Evolutionary conservation across 2,329 filamentous ascomycete genomes (phyloP).

Genomic region (Nothopassalora personata): DNA sequence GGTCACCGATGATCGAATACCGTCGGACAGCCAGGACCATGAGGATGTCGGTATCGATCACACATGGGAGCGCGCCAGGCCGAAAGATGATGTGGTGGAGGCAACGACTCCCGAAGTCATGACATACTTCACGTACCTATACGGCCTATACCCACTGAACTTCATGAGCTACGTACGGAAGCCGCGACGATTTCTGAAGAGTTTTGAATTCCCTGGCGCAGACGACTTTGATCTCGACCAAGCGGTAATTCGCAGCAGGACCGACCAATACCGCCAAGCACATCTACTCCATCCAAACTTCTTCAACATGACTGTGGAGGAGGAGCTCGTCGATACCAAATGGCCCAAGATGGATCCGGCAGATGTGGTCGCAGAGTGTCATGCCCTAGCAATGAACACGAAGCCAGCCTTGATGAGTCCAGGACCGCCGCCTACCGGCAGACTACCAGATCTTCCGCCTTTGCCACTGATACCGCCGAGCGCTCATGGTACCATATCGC

Average conservation of each 20-base stretch:
- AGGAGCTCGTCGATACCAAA: conserved; percentile 70
- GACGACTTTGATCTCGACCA: conserved; percentile 75
- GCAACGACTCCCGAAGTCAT: conserved; percentile 61
- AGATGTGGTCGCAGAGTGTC: conserved; percentile 74
- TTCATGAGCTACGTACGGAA: conserved; percentile 84
- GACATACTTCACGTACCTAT: conserved; percentile 75
- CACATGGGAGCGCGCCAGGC: conserved; percentile 61
- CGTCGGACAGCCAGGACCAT: conserved; percentile 37
- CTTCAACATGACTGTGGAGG: conserved; percentile 71
- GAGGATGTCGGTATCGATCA: conserved; percentile 33
- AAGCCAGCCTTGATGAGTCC: conserved; percentile 41
- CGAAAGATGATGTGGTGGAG: conserved; percentile 58
- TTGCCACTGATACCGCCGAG: conserved; percentile 35
- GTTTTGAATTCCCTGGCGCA: conserved; percentile 62
- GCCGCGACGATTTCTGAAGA: conserved; percentile 70
- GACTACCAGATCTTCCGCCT: conserved; percentile 42
- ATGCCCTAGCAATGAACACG: conserved; percentile 56
- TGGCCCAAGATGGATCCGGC: conserved; percentile 76
- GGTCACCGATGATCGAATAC: conserved; percentile 33
- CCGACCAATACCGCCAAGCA: conserved; percentile 65
- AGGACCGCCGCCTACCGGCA: conserved; percentile 43
- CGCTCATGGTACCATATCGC: conserved; percentile 25
- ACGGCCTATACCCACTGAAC: conserved; percentile 78
- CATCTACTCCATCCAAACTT: conserved; percentile 82
- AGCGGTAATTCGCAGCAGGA: conserved; percentile 68